Percentiles rank a stretch among this genome's conserved stretches.
phyloP scores from a whole-genome alignment of 2,329 filamentous ascomycete species.

The Phaeosphaeriaceae sp. region DNA sequence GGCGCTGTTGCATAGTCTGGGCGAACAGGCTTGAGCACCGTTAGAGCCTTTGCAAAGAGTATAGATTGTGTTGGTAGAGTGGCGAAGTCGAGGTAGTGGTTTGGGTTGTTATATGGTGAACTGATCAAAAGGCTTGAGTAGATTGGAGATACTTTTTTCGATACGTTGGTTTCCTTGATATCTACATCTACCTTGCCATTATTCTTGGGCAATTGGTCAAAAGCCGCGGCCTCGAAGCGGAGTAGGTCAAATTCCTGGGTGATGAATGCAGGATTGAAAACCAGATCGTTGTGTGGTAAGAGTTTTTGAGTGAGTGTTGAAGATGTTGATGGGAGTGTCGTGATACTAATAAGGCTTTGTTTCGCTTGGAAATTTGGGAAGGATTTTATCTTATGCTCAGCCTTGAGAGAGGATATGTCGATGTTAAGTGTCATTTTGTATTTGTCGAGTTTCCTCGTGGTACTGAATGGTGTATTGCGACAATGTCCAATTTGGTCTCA shows the following conservation, averaged over 20 bases:
- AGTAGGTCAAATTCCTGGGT: slow-evolving; percentile 42
- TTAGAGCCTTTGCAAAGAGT: slow-evolving; percentile 75
- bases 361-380: neutral
- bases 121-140: slow-evolving; percentile 60
- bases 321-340: neutral
- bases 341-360: neutral
- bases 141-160: neutral
- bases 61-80: slow-evolving; percentile 69
- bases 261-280: slow-evolving; percentile 33
- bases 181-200: neutral
- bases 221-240: slow-evolving; percentile 43
- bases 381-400: neutral
- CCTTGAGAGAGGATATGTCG: neutral
- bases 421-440: neutral
- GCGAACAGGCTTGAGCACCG: slow-evolving; percentile 65
- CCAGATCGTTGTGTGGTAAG: slow-evolving; percentile 3
- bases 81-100: slow-evolving; percentile 75
- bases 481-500: too few species aligned
- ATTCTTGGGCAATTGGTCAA: slow-evolving; percentile 26
- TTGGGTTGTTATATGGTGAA: slow-evolving; percentile 75
- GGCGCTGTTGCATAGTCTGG: slow-evolving; percentile 77
- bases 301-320: neutral
- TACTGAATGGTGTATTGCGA: too few species aligned
- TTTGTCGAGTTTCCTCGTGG: neutral
- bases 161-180: neutral